Base-by-base conservation (phyloP, 768 basidiomycete species). In the Leccinum obscurum region DNA sequence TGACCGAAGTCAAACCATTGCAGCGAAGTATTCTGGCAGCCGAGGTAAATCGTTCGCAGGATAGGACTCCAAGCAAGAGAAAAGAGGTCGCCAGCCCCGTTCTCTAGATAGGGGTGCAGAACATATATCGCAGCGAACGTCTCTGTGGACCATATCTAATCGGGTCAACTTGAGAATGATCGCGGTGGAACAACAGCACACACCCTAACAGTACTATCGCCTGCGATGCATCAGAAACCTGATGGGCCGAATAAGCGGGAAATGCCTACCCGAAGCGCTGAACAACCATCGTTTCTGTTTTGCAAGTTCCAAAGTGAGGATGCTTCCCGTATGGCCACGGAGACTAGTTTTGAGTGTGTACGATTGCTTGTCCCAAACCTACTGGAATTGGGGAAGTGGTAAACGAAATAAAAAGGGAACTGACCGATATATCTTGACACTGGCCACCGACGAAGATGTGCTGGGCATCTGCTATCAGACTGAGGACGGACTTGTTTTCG, bases 21-120 rank as follows among this genome's bases (percentile, higher is more conserved):
- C 30, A 97, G 80, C 13, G 93, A 95, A 2, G 95, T 95, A 70
- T 94, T 92, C 74, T 97, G 92, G 70, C 93, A 95, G 24, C 95
- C 95, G 37, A 96, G 79, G 71, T 89, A 96, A 32, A 96, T 76
- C 0, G 88, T 89, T 59, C 86, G 85, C 26, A 86, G 76, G 22
- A 78, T 68, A 2, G 86, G 79, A 8, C 85, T 88, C 90, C 91
- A 97, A 0, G 84, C 83, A 1, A 96, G 78, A 39, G 90, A 93
- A 75, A 92, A 95, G 32, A 96, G 81, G 69, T 96, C 94, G 22
- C 94, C 94, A 4, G 93, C 86, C 30, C 85, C 87, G 2, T 85
- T 86, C 65, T 93, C 93, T 48, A 86, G 76, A 67, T 91, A 89
- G 0, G 95, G 92, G 54, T 85, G 79, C 35, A 97, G 80, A 55